Conservation (phyloP, 495 filamentous ascomycete species). For the Xanthoparmelia taractica region DNA sequence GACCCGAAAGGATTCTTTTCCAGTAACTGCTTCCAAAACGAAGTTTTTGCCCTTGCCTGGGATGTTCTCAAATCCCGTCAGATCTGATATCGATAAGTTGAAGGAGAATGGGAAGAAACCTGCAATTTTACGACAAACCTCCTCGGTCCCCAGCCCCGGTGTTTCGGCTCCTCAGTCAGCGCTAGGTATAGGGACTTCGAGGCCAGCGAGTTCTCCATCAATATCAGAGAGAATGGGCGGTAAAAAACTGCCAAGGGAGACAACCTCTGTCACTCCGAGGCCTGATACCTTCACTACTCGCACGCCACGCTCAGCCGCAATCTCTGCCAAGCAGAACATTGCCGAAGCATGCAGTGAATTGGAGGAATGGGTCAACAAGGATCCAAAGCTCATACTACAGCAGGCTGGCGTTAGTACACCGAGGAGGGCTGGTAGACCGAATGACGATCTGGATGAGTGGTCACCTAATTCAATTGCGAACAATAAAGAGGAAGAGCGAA, state of each 20-base stretch:
- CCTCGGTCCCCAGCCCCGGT: background rate
- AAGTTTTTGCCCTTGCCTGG: background rate
- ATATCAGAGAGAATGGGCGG: background rate
- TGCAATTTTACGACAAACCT: background rate
- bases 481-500: background rate
- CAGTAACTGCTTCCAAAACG: background rate
- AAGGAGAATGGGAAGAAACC: background rate
- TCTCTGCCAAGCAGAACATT: conserved; percentile 4
- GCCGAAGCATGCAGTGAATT: conserved; percentile 2
- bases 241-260: background rate
- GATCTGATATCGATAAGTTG: background rate
- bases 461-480: background rate
- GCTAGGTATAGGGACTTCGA: background rate
- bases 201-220: background rate
- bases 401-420: conserved; percentile 11
- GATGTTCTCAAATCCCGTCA: background rate
- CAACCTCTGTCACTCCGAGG: background rate
- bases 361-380: conserved; percentile 1
- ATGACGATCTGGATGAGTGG: conserved; percentile 10
- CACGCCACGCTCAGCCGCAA: background rate
- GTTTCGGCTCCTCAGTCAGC: background rate
- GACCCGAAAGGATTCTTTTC: background rate
- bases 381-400: background rate
- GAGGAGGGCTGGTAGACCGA: conserved; percentile 9
- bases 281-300: background rate